phyloP scores from a whole-genome alignment of 768 basidiomycete species.

The Mrakia gelida region DNA sequence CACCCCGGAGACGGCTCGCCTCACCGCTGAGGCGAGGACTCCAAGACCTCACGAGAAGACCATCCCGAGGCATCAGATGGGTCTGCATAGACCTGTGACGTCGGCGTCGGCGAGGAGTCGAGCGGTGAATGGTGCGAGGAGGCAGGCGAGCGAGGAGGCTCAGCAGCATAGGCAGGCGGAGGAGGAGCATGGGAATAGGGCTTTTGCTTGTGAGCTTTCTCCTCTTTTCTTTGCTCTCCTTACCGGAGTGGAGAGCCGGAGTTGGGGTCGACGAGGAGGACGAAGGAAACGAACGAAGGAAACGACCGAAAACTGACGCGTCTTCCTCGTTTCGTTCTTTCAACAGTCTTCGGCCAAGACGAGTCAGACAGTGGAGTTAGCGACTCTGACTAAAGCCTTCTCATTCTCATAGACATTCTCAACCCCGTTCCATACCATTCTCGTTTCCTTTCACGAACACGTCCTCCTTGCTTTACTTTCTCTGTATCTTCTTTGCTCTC shows the following conservation, averaged over 20 bases:
- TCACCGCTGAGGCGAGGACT: not conserved
- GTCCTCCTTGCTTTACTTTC: not conserved
- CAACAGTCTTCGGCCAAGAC: conserved; percentile 22
- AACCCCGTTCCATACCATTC: not conserved
- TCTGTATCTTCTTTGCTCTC: not conserved
- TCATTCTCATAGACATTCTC: not conserved
- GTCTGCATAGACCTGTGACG: too few species aligned
- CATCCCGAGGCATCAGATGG: not conserved
- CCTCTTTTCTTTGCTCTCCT: not conserved
- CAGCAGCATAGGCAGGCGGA: not conserved
- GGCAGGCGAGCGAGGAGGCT: not conserved
- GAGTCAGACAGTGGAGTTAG: conserved; percentile 27
- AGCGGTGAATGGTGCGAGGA: not conserved
- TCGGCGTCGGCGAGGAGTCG: not conserved
- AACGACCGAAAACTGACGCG: not conserved
- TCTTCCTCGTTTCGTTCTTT: not conserved
- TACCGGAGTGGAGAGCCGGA: too few species aligned
- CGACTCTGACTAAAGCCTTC: conserved; percentile 6
- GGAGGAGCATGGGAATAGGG: conserved; percentile 10
- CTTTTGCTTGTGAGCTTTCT: conserved; percentile 28
- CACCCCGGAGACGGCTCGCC: not conserved
- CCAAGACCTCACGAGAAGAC: conserved; percentile 13
- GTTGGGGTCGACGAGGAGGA: not conserved
- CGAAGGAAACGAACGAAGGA: not conserved
- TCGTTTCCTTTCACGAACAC: not conserved